phyloP scores from a whole-genome alignment of 176 grass and related monocot species.

The Alopecurus myosuroides region DNA sequence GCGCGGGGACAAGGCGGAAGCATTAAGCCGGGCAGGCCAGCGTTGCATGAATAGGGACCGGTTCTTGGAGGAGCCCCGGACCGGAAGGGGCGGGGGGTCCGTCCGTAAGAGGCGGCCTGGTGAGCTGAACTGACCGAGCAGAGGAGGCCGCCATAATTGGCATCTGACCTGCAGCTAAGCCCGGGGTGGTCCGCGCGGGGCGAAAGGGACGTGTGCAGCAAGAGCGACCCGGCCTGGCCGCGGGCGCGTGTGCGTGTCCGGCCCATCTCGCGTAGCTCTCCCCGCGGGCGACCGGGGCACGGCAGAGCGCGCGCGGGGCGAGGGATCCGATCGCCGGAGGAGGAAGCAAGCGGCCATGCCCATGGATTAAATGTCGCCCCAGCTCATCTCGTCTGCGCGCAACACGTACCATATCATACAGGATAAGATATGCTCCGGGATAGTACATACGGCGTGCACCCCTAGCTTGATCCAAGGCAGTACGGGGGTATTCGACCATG shows the following conservation, averaged over 20 bases:
- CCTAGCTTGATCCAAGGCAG: background rate
- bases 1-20: background rate
- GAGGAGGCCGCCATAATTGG: constrained; percentile 22
- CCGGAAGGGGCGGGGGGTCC: background rate
- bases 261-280: constrained; percentile 30
- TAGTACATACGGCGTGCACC: background rate
- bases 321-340: background rate
- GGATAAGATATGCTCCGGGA: constrained; percentile 22
- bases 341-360: constrained; percentile 14
- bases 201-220: constrained; percentile 32
- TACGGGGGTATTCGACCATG: background rate
- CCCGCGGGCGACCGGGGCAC: constrained; percentile 18
- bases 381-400: background rate
- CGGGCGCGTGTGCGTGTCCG: background rate
- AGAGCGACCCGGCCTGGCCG: background rate
- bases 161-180: constrained; percentile 27
- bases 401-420: background rate
- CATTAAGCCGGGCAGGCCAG: background rate
- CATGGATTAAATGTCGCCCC: constrained; percentile 8
- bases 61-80: background rate
- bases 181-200: constrained; percentile 14
- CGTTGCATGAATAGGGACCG: constrained; percentile 32
- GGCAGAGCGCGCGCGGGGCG: constrained; percentile 7
- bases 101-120: background rate
- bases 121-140: constrained; percentile 16